Conservation (phyloP, 1,139 yeast genomes). For the Candida sanyaensis region DNA sequence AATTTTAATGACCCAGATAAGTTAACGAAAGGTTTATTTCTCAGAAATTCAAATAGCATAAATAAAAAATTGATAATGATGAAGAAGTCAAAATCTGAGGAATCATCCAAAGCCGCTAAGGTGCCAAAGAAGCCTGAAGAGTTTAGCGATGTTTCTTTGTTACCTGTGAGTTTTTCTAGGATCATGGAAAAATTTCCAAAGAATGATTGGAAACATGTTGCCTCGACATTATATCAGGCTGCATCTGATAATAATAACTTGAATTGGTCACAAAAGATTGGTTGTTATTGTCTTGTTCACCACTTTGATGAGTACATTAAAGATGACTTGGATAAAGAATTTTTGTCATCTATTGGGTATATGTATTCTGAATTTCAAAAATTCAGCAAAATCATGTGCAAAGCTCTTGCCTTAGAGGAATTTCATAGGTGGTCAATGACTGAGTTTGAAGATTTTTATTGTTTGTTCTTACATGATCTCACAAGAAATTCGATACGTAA, state of each 20-base stretch:
- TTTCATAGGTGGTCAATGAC: background rate
- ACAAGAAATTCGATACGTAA: constrained; percentile 4
- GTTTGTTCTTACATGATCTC: constrained; percentile 4
- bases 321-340: background rate
- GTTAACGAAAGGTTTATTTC: background rate
- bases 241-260: background rate
- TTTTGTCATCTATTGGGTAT: background rate
- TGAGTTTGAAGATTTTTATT: background rate
- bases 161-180: constrained; percentile 1
- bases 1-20: constrained; percentile 17
- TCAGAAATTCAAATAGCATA: background rate
- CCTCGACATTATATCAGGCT: background rate
- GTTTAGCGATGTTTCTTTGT: background rate
- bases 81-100: background rate
- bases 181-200: background rate
- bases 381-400: background rate
- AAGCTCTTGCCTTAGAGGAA: background rate
- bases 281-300: constrained; percentile 4
- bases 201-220: constrained; percentile 5
- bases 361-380: background rate
- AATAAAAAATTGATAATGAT: background rate
- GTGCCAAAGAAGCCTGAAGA: background rate
- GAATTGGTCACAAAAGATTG: constrained; percentile 5
- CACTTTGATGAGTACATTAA: constrained; percentile 1
- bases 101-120: no score